Conservation (phyloP, 192 early-diverging fungal species). For the Backusella psychrophila region DNA sequence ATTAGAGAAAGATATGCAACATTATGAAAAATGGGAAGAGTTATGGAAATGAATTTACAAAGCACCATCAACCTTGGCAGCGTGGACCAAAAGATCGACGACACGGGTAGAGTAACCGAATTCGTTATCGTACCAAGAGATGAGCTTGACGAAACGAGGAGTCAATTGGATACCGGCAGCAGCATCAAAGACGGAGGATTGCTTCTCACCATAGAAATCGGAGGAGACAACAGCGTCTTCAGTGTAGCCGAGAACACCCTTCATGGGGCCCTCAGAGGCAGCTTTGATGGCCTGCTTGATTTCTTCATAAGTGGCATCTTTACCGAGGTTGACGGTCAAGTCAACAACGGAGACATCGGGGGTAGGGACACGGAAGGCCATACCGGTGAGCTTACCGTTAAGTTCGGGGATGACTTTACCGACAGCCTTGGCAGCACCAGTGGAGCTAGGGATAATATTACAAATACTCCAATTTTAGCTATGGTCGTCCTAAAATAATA, state of each 20-base stretch:
- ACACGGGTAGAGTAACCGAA: constrained; percentile 91
- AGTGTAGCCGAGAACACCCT: constrained; percentile 93
- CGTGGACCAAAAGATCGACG: constrained; percentile 81
- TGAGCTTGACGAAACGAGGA: constrained; percentile 95
- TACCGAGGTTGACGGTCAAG: constrained; percentile 89
- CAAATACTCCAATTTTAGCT: too few relatives aligned
- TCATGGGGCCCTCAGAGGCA: constrained; percentile 70
- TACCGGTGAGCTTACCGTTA: constrained; percentile 87
- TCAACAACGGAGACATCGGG: constrained; percentile 98
- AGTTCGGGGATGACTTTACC: constrained; percentile 95
- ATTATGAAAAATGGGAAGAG: not conserved
- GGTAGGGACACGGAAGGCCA: constrained; percentile 96
- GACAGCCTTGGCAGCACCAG: constrained; percentile 99
- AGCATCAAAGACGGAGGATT: constrained; percentile 89
- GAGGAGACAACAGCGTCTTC: constrained; percentile 95
- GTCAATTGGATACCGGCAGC: constrained; percentile 94
- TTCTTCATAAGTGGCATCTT: constrained; percentile 88
- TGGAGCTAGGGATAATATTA: too few relatives aligned
- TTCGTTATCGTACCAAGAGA: constrained; percentile 94
- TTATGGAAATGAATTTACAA: constrained; percentile 2
- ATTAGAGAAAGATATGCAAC: not conserved
- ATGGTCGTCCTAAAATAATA: too few relatives aligned
- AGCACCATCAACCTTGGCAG: constrained; percentile 49
- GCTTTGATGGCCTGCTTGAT: constrained; percentile 89
- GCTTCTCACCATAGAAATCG: constrained; percentile 92